Base-by-base conservation (phyloP, 2,329 filamentous ascomycete species). In the Fusarium caatingaense region DNA sequence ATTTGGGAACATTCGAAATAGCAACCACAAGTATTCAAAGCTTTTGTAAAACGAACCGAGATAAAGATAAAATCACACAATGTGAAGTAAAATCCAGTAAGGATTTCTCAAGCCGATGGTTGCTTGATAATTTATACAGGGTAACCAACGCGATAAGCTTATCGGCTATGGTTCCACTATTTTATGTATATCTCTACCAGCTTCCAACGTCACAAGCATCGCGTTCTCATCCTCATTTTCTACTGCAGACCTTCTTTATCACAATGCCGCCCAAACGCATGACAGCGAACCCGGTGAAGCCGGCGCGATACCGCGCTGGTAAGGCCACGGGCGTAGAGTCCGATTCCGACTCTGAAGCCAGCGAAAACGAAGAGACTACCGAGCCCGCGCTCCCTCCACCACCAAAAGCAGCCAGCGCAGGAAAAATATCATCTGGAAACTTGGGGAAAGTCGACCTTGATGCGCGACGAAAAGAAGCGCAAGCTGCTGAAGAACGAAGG, bases 221-320 rank as follows among this genome's bases (percentile, higher is more conserved):
- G 46, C 32, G 73, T 69, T 45, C 46, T 54, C 53, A 56, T 49
- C 21, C 41, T 53, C 56, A 51, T 55, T 60, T 49, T 45, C 28
- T 20, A 21, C 18, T 23, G 18, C 23, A 40, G 46, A 30, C 18
- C 34, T 53, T 16, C n/a, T 53, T 11, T 16, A 46, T 46, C 72
- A 76, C 55, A 62, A 88, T 88, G 86, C 90, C 92, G 66, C 89
- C 91, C 15, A 94, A 93, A 79, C 92, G 93, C 76, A 97, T 98
- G 93, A 98, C 95, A 68, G 94, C 94, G 68, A 97, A 98, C 77
- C 94, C 93, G 6, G 82, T 91, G 62, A 90, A 90, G 78, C 92
- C 93, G 25, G 88, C 90, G 72, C 92, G 96, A 60, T 92, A 98
- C 76, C 90, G 94, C 62, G 91, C 95, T 18, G 95, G 96, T 71